A percentile compares a stretch with the other conserved stretches of the same genome.
phyloP scores from a whole-genome alignment of 371 early-diverging fungal genomes.

The Apophysomyces variabilis region DNA sequence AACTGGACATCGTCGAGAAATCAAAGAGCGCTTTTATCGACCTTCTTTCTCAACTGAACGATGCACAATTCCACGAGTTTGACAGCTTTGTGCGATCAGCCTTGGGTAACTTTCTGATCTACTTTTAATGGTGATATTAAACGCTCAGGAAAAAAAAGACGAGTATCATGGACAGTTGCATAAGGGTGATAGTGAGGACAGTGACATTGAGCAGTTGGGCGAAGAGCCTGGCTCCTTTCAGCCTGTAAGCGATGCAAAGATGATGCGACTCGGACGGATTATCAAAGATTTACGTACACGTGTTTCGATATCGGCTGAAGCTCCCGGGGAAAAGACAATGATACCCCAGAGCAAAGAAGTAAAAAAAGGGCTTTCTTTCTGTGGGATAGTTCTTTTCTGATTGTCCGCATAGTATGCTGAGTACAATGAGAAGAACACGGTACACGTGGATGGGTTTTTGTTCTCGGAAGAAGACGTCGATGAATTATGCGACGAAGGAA shows the following conservation, averaged over 20 bases:
- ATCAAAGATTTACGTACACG: slow-evolving; percentile 59
- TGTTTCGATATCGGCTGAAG: slow-evolving; percentile 65
- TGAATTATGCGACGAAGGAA: slow-evolving; percentile 63
- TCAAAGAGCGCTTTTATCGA: slow-evolving; percentile 58
- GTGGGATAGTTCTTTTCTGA: not conserved
- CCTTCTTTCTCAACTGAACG: slow-evolving; percentile 55
- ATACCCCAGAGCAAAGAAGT: slow-evolving; percentile 62
- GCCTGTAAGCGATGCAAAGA: slow-evolving; percentile 48
- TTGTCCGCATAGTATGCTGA: slow-evolving; percentile 49
- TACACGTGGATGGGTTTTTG: slow-evolving; percentile 70
- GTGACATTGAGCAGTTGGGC: slow-evolving; percentile 29
- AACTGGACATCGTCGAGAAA: slow-evolving; percentile 35
- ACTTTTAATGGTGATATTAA: not conserved
- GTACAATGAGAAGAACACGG: slow-evolving; percentile 58
- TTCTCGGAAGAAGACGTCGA: slow-evolving; percentile 72
- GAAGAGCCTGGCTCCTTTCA: slow-evolving; percentile 36
- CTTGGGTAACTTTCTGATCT: slow-evolving; percentile 39
- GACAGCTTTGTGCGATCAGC: slow-evolving; percentile 61
- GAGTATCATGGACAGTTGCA: slow-evolving; percentile 47
- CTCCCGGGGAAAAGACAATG: slow-evolving; percentile 60
- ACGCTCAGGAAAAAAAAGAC: slow-evolving; percentile 27
- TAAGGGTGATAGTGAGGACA: slow-evolving; percentile 25
- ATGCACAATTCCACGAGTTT: slow-evolving; percentile 55
- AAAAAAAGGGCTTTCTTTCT: not conserved
- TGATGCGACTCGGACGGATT: slow-evolving; percentile 52